Base-by-base conservation (phyloP, 139 green algal species). In the Microglena sp. region DNA sequence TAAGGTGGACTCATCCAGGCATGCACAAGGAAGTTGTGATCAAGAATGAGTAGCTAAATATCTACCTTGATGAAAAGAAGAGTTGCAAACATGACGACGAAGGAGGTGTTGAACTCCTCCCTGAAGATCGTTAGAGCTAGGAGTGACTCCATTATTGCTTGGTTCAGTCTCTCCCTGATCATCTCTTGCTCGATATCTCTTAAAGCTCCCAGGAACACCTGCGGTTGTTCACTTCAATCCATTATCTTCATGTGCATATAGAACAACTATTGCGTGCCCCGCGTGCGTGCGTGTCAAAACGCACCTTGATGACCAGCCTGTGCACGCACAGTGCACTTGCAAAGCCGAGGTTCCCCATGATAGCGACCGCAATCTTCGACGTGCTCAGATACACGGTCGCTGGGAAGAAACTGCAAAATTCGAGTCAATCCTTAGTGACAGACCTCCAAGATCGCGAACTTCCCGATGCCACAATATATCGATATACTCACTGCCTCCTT, bases 51-150 rank as follows among this genome's bases (percentile, higher is more conserved):
- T 24, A 53, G 43, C 18, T 24, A 53, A 53, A 53, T 18, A 53
- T 18, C 54, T 8, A 92, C 81, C 75, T 99, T 99, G 35, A 96
- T 66, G 62, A 98, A 98, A 6, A 94, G 81, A 7, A 99, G 82
- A 34, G 82, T 70, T 0, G 87, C 83, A 69, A 99, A 99, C 86
- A 96, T 91, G 31, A 79, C 82, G 7, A 97, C 73, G 60, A 97
- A 95, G 21, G 72, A 76, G 0, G 53, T 55, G 28, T 65, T 87
- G 55, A 96, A 94, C 64, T 92, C 90, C 36, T 95, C 84, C 0
- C 92, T 68, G 69, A 99, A 99, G 21, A 98, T 96, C 2, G 94
- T 99, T 76, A 99, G 93, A 0, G 94, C 94, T 29, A 99, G 78
- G 61, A 92, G 92, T 0, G 88, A 95, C 80, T 99, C 94, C 86